Base-by-base conservation (phyloP, 352 stramenopile genomes). In the Elongisporangium anandrum region DNA sequence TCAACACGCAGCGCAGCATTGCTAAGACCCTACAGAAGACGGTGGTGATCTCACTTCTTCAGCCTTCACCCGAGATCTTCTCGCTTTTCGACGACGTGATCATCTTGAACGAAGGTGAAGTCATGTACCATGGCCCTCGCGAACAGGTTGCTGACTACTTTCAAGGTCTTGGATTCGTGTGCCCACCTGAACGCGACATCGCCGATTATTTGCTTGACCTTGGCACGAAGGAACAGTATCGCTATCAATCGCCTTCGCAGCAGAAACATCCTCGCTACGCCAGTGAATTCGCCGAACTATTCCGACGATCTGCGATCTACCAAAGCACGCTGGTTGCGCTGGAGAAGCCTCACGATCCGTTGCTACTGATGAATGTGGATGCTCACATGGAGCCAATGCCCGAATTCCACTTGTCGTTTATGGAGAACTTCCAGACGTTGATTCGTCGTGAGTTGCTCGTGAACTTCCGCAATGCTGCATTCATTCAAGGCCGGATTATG, bases 1-100 rank as follows among this genome's bases (percentile, higher is more conserved):
- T n/a, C n/a, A n/a, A n/a, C n/a, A n/a, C n/a, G n/a, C n/a, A n/a
- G n/a, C n/a, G n/a, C n/a, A n/a, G n/a, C n/a, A n/a, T n/a, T n/a
- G 73, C 76, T 23, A 63, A 81, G 55, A 66, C 65, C 7, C 52
- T 87, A 4, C 52, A 70, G 41, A 61, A 77, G 22, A 85, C 77
- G 0, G 59, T 76, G 16, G 79, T 93, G 34, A 76, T 97, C 2
- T 84, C 86, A 1, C 66, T 97, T 23, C 72, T 96, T 12, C 76
- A 98, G 59, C 93, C 94, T 50, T 73, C 92, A 2, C 93, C 94
- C 19, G 94, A 98, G 78, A 84, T 96, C 3, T 81, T 96, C 49
- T 75, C 81, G 19, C 72, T 98, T 8, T 98, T 98, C 74, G 94
- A 98, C 70, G 87, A 97, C 50, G 59, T 98, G 2, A 79, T 97